Percentiles rank a stretch among this genome's conserved stretches.
Conservation (phyloP, 495 filamentous ascomycete species). For the Aspergillus saccharolyticus region DNA sequence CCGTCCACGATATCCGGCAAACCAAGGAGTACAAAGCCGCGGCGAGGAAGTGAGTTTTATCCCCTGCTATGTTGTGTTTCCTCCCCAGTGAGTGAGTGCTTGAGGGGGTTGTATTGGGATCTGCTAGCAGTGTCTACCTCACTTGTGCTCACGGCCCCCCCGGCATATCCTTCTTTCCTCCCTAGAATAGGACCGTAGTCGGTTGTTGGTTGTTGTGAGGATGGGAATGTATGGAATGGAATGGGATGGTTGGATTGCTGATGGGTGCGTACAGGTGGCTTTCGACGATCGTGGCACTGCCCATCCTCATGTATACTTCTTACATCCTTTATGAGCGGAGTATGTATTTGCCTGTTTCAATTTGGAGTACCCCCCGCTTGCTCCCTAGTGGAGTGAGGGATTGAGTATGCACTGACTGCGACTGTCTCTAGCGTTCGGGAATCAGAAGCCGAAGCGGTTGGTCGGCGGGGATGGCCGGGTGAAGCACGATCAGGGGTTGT, state of each 20-base stretch:
- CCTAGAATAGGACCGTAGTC: too few relatives aligned
- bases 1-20: slow-evolving; percentile 23
- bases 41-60: slow-evolving; percentile 20
- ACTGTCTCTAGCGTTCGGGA: slow-evolving; percentile 19
- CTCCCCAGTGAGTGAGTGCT: background rate
- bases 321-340: slow-evolving; percentile 28
- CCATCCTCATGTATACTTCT: slow-evolving; percentile 29
- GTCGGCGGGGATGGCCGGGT: background rate
- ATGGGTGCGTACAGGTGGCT: slow-evolving; percentile 20
- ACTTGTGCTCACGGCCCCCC: too few relatives aligned
- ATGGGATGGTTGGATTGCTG: background rate
- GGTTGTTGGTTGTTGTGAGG: too few relatives aligned
- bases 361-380: too few relatives aligned
- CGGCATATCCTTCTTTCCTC: too few relatives aligned
- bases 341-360: too few relatives aligned
- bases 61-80: background rate
- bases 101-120: too few relatives aligned
- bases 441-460: slow-evolving; percentile 21
- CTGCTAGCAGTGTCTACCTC: too few relatives aligned
- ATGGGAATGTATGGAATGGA: background rate
- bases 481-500: background rate
- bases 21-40: slow-evolving; percentile 30
- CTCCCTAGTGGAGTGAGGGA: background rate
- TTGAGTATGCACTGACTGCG: background rate
- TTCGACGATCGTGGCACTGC: slow-evolving; percentile 30